Evolutionary conservation across 78 protist genomes (phyloP).

Genomic region (Polysphondylium violaceum): DNA sequence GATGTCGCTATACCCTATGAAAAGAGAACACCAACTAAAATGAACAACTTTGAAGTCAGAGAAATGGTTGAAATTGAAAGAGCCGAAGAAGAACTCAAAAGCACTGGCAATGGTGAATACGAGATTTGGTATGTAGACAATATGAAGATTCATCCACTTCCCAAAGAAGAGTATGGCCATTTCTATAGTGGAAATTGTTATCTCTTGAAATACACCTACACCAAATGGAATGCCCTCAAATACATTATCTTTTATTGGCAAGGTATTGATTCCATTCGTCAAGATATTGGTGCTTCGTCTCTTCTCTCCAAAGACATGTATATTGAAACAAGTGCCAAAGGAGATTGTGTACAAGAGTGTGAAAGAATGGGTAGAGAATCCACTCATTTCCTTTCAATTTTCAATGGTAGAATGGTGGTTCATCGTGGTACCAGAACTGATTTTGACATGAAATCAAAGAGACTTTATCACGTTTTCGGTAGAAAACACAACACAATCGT

Average conservation of each 20-base stretch:
- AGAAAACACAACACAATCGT: background rate
- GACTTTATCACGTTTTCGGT: conserved; percentile 48
- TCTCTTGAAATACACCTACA: conserved; percentile 53
- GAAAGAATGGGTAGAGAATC: conserved; percentile 69
- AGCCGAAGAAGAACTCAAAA: conserved; percentile 31
- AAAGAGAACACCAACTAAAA: conserved; percentile 56
- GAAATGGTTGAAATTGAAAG: conserved; percentile 49
- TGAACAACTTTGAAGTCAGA: conserved; percentile 36
- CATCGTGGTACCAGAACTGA: conserved; percentile 40
- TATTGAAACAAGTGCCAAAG: conserved; percentile 36
- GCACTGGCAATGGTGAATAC: conserved; percentile 31
- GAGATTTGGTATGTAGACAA: conserved; percentile 72
- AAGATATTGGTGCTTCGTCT: conserved; percentile 54
- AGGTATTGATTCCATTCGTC: conserved; percentile 55
- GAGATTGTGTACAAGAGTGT: conserved; percentile 58
- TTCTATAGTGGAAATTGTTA: conserved; percentile 67
- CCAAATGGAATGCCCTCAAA: conserved; percentile 59
- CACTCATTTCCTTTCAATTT: conserved; percentile 3
- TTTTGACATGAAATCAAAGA: background rate
- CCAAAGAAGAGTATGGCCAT: conserved; percentile 67
- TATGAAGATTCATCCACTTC: conserved; percentile 22
- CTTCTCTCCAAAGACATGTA: conserved; percentile 57
- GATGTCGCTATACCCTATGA: conserved; percentile 64
- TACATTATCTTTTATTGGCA: conserved; percentile 61
- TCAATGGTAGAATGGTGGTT: conserved; percentile 57